Percentiles rank a stretch among this genome's conserved stretches.
These are phyloP conservation scores for Colletotrichum trifolii DNA, from an alignment of 2,329 filamentous ascomycete species.

Conservation along the genomic window DNA sequence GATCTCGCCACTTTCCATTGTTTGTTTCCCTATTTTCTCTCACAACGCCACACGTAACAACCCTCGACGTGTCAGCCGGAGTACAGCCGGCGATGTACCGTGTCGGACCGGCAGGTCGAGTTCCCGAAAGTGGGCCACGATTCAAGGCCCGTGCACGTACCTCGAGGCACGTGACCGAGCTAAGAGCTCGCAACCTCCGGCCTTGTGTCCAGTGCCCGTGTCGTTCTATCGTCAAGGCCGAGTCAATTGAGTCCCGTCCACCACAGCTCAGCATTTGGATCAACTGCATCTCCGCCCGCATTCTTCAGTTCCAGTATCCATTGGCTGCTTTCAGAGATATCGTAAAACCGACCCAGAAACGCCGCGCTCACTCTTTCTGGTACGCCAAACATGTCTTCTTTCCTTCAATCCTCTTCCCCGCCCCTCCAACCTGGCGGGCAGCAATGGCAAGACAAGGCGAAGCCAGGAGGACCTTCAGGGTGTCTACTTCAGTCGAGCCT, in stretches of 20 bases:
- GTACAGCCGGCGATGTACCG: neutral
- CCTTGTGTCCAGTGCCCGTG: slow-evolving; percentile 32
- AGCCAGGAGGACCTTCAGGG: slow-evolving; percentile 14
- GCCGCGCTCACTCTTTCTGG: slow-evolving; percentile 48
- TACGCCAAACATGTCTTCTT: slow-evolving; percentile 41
- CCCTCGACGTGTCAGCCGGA: neutral
- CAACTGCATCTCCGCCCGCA: slow-evolving; percentile 48
- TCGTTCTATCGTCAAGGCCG: slow-evolving; percentile 33
- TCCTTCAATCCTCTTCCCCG: slow-evolving; percentile 35
- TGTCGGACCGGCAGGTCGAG: neutral
- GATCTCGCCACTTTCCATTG: too few relatives aligned
- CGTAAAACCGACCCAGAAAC: slow-evolving; percentile 35
- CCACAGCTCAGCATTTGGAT: slow-evolving; percentile 37
- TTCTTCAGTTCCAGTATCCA: slow-evolving; percentile 53
- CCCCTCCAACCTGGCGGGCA: slow-evolving; percentile 10
- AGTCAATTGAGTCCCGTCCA: slow-evolving; percentile 31
- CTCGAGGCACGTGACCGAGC: slow-evolving; percentile 34
- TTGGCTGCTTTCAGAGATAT: slow-evolving; percentile 50
- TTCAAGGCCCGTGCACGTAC: slow-evolving; percentile 15
- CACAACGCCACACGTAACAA: neutral
- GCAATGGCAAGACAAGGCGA: slow-evolving; percentile 7
- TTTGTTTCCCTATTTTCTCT: too few relatives aligned
- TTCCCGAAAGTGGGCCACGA: neutral
- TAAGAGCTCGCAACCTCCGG: slow-evolving; percentile 37
- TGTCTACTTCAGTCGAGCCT: slow-evolving; percentile 22